Evolutionary conservation across 2,329 filamentous ascomycete species (phyloP).

Genomic region (Gremmenia infestans): DNA sequence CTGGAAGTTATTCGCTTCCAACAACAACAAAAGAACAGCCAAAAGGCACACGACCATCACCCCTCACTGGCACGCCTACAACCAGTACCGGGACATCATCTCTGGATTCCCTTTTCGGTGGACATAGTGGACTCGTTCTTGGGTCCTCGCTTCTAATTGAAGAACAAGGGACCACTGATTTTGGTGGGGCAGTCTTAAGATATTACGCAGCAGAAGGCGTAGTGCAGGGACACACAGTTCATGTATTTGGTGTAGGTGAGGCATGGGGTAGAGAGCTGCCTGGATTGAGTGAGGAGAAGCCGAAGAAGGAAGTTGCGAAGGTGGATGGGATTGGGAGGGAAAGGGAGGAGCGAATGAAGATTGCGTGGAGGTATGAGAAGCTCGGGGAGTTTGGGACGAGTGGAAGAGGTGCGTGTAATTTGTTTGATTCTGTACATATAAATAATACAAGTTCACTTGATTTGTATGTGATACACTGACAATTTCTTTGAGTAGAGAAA

Average conservation of each 20-base stretch:
- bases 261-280: slow-evolving; percentile 81
- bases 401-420: slow-evolving; percentile 34
- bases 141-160: slow-evolving; percentile 78
- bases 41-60: slow-evolving; percentile 72
- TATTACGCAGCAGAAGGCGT: slow-evolving; percentile 94
- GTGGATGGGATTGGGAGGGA: slow-evolving; percentile 19
- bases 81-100: slow-evolving; percentile 89
- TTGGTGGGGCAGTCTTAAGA: slow-evolving; percentile 73
- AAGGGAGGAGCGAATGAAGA: slow-evolving; percentile 83
- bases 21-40: slow-evolving; percentile 21
- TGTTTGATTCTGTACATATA: slow-evolving; percentile 48
- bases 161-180: slow-evolving; percentile 91
- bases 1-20: slow-evolving; percentile 6
- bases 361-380: slow-evolving; percentile 94
- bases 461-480: slow-evolving; percentile 20
- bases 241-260: slow-evolving; percentile 76
- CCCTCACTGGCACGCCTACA: slow-evolving; percentile 78
- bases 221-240: slow-evolving; percentile 82
- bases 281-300: slow-evolving; percentile 50
- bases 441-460: slow-evolving; percentile 1
- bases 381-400: slow-evolving; percentile 63
- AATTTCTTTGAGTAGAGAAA: slow-evolving; percentile 5
- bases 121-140: slow-evolving; percentile 78
- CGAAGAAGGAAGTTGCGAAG: slow-evolving; percentile 23
- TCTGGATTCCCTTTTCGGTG: slow-evolving; percentile 77